Evolutionary conservation across 163 green algal genomes (phyloP).

Genomic region (Chlamydomonas reinhardtii): DNA sequence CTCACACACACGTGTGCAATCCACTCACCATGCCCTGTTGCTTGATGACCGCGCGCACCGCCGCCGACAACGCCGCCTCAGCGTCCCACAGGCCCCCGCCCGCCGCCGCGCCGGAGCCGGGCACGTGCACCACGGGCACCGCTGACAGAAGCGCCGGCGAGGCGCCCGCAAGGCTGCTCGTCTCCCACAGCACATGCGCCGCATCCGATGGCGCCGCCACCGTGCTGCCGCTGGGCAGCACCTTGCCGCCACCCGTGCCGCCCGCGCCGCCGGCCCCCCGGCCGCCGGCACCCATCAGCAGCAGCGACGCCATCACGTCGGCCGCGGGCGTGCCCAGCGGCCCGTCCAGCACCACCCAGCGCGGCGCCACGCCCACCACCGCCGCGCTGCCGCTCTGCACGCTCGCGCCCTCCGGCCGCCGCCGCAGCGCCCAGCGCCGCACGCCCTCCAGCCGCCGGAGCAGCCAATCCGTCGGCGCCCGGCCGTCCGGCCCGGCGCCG

Average conservation of each 20-base stretch:
- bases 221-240: not conserved
- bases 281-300: not conserved
- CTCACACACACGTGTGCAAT: too few species aligned
- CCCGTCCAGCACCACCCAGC: constrained; percentile 60
- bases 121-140: constrained; percentile 50
- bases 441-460: constrained; percentile 8
- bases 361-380: constrained; percentile 21
- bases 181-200: constrained; percentile 44
- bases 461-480: constrained; percentile 28
- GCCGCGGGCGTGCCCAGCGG: constrained; percentile 44
- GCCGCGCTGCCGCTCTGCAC: constrained; percentile 1
- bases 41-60: constrained; percentile 16
- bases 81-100: constrained; percentile 29
- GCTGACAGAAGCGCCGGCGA: constrained; percentile 55
- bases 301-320: constrained; percentile 22
- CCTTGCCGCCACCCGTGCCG: not conserved
- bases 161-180: constrained; percentile 7
- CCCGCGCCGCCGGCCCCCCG: too few species aligned
- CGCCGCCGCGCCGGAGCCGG: constrained; percentile 24
- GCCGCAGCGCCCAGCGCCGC: constrained; percentile 30
- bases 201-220: constrained; percentile 1
- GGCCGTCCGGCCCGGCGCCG: constrained; percentile 8
- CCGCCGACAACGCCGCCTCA: constrained; percentile 35
- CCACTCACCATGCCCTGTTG: constrained; percentile 35
- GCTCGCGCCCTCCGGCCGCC: constrained; percentile 21